Conservation (phyloP, 495 filamentous ascomycete species). For the Cladorrhinum samala region DNA sequence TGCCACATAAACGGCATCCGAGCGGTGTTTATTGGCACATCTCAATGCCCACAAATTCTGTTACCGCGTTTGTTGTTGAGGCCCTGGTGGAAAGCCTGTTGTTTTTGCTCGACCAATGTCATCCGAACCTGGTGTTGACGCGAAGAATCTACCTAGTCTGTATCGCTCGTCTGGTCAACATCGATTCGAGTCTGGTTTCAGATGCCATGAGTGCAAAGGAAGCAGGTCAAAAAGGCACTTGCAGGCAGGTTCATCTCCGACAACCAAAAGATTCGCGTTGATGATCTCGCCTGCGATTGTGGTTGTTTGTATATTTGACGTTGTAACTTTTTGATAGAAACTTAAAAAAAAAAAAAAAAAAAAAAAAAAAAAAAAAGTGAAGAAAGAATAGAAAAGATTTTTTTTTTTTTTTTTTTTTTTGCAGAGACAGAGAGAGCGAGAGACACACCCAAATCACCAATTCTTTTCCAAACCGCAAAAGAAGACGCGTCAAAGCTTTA, state of each 20-base stretch:
- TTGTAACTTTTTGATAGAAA: neutral
- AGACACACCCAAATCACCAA: too few species aligned
- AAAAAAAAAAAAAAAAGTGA: too few species aligned
- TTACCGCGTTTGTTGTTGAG: slow-evolving; percentile 26
- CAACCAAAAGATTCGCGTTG: slow-evolving; percentile 45
- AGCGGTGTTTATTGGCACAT: slow-evolving; percentile 38
- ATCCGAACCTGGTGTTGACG: slow-evolving; percentile 38
- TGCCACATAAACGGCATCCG: slow-evolving; percentile 19
- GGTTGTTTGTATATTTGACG: neutral
- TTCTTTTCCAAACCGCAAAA: too few species aligned
- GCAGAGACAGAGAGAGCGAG: too few species aligned
- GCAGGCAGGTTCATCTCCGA: slow-evolving; percentile 51
- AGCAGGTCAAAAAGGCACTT: slow-evolving; percentile 50
- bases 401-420: too few species aligned
- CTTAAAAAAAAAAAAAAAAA: too few species aligned
- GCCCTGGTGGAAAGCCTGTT: slow-evolving; percentile 22
- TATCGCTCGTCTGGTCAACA: slow-evolving; percentile 42
- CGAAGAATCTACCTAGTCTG: slow-evolving; percentile 37
- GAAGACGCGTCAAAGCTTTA: too few species aligned
- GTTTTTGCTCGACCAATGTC: slow-evolving; percentile 21
- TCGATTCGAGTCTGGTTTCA: slow-evolving; percentile 43
- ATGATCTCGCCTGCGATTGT: slow-evolving; percentile 24
- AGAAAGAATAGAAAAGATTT: too few species aligned
- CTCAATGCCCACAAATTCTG: slow-evolving; percentile 35
- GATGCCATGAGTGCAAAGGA: slow-evolving; percentile 47